Evolutionary conservation across 805 yeast genomes (phyloP), one percentile per base, ranked within the genome.

Genomic region (Nakazawaea ishiwadae): DNA sequence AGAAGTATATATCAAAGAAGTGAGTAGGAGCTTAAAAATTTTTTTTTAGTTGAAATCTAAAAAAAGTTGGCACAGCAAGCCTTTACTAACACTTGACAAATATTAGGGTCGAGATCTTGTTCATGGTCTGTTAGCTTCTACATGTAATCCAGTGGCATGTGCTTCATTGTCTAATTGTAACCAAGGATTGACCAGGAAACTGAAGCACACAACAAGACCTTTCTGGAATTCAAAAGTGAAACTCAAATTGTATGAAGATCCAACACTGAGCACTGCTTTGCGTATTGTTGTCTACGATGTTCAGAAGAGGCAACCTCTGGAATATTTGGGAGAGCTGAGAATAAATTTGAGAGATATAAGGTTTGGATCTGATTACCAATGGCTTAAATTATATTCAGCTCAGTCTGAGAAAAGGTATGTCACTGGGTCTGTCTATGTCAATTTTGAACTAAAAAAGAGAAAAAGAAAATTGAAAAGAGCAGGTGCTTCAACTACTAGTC

Each of bases 251-350:
- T 34, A 14, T 17, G 37, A 37, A n/a, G 33, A 42, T 16, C 35
- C 21, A n/a, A 12, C 30, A 12, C 9, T 34, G 11, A 28, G 14
- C 5, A 40, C 44, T 10, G 12, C 23, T 11, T 23, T 42, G 23
- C 31, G 30, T 7, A 37, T 42, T 15, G 37, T 37, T 12, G 38
- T 42, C 20, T 37, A 17, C 14, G 45, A 42, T 17, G 33, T 37
- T n/a, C 41, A 32, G 16, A 37, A 28, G 20, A 17, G 34, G 17
- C 31, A 29, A n/a, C 41, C 31, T 2, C 19, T 29, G 31, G 51
- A 49, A 14, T 58, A 58, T 37, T 30, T 57, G 15, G 63, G 63
- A 7, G 63, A 58, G 36, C 38, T 57, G 19, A 46, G 63, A 31
- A 27, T 58, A 1, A 50, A 57, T 1, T 33, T 57, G 16, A 30